Percentiles rank a stretch among this genome's conserved stretches.
phyloP scores from a whole-genome alignment of 371 early-diverging fungal genomes.

The Enterocytospora artemiae region DNA sequence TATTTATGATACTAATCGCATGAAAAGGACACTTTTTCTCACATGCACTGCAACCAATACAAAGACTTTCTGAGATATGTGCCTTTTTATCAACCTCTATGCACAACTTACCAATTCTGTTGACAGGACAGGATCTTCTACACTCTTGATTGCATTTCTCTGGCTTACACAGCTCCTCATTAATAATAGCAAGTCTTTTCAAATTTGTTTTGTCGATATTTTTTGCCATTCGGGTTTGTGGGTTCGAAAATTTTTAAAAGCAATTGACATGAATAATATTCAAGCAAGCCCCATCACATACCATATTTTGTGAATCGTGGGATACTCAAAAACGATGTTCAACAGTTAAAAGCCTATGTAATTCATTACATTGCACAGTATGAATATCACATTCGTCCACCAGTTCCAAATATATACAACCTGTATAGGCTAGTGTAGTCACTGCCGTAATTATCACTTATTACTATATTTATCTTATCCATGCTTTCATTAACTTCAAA shows the following conservation, averaged over 20 bases:
- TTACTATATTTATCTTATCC: conserved; percentile 28
- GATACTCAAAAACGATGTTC: no score
- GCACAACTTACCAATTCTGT: conserved; percentile 63
- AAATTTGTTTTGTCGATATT: conserved; percentile 61
- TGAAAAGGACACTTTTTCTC: conserved; percentile 95
- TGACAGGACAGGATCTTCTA: conserved; percentile 73
- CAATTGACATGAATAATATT: background rate
- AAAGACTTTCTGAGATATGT: conserved; percentile 80
- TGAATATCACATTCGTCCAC: background rate
- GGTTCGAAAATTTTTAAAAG: background rate
- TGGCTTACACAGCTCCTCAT: conserved; percentile 90
- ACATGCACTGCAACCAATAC: conserved; percentile 98
- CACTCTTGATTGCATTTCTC: conserved; percentile 97
- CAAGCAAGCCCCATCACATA: background rate
- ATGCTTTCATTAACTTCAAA: conserved; percentile 19
- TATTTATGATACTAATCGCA: conserved; percentile 90
- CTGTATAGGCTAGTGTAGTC: conserved; percentile 49
- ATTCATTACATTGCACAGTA: no score
- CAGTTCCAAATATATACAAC: conserved; percentile 46
- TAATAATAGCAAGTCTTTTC: conserved; percentile 87
- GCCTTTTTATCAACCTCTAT: conserved; percentile 62
- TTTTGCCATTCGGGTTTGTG: conserved; percentile 30
- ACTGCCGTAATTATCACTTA: conserved; percentile 46
- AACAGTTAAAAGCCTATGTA: no score
- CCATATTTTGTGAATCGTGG: no score